Evolutionary conservation across 805 yeast genomes (phyloP).

Genomic region (Torulaspora quercuum): DNA sequence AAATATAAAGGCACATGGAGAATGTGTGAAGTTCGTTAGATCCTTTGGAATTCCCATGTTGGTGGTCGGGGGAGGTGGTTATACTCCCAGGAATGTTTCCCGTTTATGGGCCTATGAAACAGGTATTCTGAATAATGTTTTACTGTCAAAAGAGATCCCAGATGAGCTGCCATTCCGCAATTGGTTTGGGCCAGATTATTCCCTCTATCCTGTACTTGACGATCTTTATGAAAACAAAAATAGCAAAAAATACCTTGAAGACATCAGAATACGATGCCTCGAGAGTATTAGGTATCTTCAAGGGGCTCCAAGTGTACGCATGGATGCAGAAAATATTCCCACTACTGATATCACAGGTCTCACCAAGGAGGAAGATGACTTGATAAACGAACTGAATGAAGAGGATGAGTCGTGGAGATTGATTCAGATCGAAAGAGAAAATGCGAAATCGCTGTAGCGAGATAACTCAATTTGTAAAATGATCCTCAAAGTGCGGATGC

Average conservation of each 20-base stretch:
- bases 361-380: slow-evolving; percentile 43
- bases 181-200: slow-evolving; percentile 87
- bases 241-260: slow-evolving; percentile 75
- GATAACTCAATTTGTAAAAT: background rate
- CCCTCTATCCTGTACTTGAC: slow-evolving; percentile 79
- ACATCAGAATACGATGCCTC: slow-evolving; percentile 66
- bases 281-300: slow-evolving; percentile 79
- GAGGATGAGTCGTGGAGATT: slow-evolving; percentile 38
- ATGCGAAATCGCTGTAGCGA: slow-evolving; percentile 27
- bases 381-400: slow-evolving; percentile 34
- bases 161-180: slow-evolving; percentile 68
- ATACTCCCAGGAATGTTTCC: slow-evolving; percentile 95
- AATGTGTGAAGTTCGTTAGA: slow-evolving; percentile 85
- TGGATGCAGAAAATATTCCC: slow-evolving; percentile 83
- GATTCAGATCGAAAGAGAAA: slow-evolving; percentile 41
- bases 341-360: slow-evolving; percentile 41
- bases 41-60: slow-evolving; percentile 83
- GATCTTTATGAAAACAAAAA: slow-evolving; percentile 83
- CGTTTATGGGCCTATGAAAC: slow-evolving; percentile 94
- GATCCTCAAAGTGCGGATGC: background rate
- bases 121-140: slow-evolving; percentile 76
- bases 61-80: slow-evolving; percentile 98
- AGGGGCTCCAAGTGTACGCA: slow-evolving; percentile 92
- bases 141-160: slow-evolving; percentile 73
- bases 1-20: slow-evolving; percentile 92